A percentile compares a stretch with the other conserved stretches of the same genome.
phyloP scores from a whole-genome alignment of 768 basidiomycete genomes.

The Podaxis sp. region DNA sequence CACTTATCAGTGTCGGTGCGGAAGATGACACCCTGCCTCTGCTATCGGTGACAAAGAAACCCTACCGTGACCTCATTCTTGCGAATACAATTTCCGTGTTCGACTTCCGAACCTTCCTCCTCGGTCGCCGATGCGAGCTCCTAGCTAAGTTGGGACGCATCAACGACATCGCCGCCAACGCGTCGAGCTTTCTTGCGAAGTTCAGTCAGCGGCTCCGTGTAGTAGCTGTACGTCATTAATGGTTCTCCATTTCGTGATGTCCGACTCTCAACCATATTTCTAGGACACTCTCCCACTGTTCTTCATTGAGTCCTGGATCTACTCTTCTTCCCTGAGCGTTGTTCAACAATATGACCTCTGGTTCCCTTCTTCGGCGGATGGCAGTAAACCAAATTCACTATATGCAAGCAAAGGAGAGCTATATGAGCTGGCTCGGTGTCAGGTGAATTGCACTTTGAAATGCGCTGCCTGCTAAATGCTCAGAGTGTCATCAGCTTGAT shows the following conservation, averaged over 20 bases:
- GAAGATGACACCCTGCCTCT: conserved; percentile 81
- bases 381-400: conserved; percentile 43
- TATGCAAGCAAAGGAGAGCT: conserved; percentile 86
- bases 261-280: conserved; percentile 13
- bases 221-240: conserved; percentile 60
- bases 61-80: conserved; percentile 85
- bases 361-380: conserved; percentile 46
- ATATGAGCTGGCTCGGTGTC: conserved; percentile 80
- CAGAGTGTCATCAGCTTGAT: conserved; percentile 57
- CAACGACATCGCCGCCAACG: conserved; percentile 67
- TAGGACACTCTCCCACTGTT: conserved; percentile 53
- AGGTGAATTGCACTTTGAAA: conserved; percentile 43
- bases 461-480: not conserved
- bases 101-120: conserved; percentile 88
- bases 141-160: conserved; percentile 66
- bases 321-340: conserved; percentile 81
- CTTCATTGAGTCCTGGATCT: conserved; percentile 93
- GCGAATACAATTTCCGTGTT: conserved; percentile 90
- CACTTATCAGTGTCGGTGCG: conserved; percentile 63
- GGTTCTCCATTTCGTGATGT: not conserved
- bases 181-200: conserved; percentile 66
- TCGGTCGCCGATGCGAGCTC: conserved; percentile 79
- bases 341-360: conserved; percentile 78
- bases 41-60: conserved; percentile 74
- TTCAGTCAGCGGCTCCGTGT: conserved; percentile 76